These are phyloP conservation scores for Tetracladium marchalianum DNA, from an alignment of 495 filamentous ascomycete genomes.

Conservation along the genomic window DNA sequence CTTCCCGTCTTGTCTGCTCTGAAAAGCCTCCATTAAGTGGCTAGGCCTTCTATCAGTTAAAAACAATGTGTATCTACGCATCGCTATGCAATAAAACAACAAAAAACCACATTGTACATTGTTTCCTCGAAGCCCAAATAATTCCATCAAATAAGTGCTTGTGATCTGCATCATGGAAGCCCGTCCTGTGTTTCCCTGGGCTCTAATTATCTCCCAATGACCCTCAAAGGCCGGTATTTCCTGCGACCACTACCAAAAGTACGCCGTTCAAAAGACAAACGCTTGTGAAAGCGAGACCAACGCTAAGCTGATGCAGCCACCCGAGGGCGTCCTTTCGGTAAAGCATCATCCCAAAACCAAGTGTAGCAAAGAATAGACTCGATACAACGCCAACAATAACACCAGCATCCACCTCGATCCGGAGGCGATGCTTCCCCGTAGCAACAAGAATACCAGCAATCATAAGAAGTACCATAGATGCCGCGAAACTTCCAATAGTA, in stretches of 20 bases:
- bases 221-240: constrained; percentile 16
- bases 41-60: no score
- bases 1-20: no score
- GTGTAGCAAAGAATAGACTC: constrained; percentile 42
- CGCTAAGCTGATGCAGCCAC: constrained; percentile 30
- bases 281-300: constrained; percentile 32
- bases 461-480: constrained; percentile 40
- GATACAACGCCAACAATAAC: constrained; percentile 47
- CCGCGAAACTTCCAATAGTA: constrained; percentile 32
- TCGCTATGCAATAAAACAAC: no score
- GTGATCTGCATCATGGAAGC: no score
- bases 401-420: constrained; percentile 48
- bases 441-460: constrained; percentile 42
- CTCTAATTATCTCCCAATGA: no score
- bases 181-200: no score
- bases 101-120: no score
- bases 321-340: constrained; percentile 31
- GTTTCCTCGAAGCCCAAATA: no score
- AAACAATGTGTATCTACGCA: no score
- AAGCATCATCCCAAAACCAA: constrained; percentile 39
- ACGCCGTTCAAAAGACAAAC: constrained; percentile 41
- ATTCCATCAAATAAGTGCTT: no score
- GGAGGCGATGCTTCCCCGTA: constrained; percentile 42
- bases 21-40: no score
- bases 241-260: constrained; percentile 36